Base-by-base conservation (phyloP, 768 basidiomycete species). In the Phylloporus sp. region DNA sequence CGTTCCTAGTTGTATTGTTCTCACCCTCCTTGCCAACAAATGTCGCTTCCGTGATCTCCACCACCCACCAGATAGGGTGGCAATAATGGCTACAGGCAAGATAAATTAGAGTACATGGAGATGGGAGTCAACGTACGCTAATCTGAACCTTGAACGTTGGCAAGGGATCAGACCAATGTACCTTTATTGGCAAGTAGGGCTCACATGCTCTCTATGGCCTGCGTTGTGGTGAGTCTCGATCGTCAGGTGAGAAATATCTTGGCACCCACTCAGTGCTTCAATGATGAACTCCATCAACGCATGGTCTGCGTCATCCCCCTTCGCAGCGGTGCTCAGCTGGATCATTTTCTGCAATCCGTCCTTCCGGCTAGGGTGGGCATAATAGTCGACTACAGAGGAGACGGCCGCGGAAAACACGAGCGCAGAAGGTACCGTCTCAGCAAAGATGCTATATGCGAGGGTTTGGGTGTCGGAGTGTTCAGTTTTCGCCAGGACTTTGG, bases 321-420 rank as follows among this genome's bases (percentile, higher is more conserved):
- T 59, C 15, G 50, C 42, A n/a, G 60, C 55, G 22, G 52, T 46
- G 24, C 65, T 63, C 23, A 78, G 54, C 15, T 49, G 53, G 2
- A 72, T 64, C 24, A 83, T 69, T 27, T 75, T 68, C 20, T 64
- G 23, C 13, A 55, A 33, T 6, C 67, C 70, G 15, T 59, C 38
- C 44, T 60, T 38, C 50, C 64, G 63, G 33, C 59, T 61, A 1
- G 71, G 68, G 9, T 71, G 66, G 13, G 85, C 65, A 54, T 79
- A 86, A 63, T 78, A 83, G 56, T 84, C 69, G 39, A 87, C 69
- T n/a, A 82, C 72, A 44, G 76, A 73, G 4, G 76, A 69, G 33
- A 85, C 61, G 10, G 74, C 71, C 41, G 79, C 71, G 1, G 80
- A 79, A 66, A 78, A 83, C 6, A 77, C 57, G 0, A 78, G 67